phyloP scores from a whole-genome alignment of 2,329 filamentous ascomycete genomes.

The Talaromyces piceae region DNA sequence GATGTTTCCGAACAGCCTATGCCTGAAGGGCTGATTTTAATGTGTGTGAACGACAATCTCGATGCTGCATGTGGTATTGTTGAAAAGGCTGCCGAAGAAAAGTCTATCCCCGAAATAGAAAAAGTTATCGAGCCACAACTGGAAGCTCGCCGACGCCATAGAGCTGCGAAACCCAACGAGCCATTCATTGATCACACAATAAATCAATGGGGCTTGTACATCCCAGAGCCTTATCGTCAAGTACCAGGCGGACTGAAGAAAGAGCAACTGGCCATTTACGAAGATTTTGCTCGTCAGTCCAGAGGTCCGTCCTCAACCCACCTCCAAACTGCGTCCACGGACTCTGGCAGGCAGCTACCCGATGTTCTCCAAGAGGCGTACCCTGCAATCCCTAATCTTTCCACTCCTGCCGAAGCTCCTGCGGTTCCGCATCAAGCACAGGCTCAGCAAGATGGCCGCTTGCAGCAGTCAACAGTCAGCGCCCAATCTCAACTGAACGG shows the following conservation, averaged over 20 bases:
- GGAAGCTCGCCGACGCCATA: conserved; percentile 68
- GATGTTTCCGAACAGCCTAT: conserved; percentile 62
- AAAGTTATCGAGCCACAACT: conserved; percentile 80
- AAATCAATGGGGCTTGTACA: conserved; percentile 86
- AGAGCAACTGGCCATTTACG: conserved; percentile 92
- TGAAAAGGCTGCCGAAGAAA: conserved; percentile 89
- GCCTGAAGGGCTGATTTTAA: conserved; percentile 89
- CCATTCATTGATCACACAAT: conserved; percentile 75
- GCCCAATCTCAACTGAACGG: conserved; percentile 51
- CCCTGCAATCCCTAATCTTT: conserved; percentile 52
- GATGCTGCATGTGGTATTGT: conserved; percentile 90
- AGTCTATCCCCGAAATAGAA: conserved; percentile 89
- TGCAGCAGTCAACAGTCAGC: conserved; percentile 31
- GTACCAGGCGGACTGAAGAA: conserved; percentile 75
- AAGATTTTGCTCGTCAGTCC: conserved; percentile 86
- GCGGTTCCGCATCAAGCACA: conserved; percentile 54
- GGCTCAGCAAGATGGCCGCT: conserved; percentile 38
- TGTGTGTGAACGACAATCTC: conserved; percentile 98
- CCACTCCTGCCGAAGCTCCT: conserved; percentile 56
- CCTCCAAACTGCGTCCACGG: conserved; percentile 50
- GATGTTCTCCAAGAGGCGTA: conserved; percentile 58
- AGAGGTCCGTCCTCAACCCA: conserved; percentile 53
- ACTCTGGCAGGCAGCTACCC: conserved; percentile 53
- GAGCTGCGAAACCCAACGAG: conserved; percentile 67
- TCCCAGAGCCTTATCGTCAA: conserved; percentile 88